These are phyloP conservation scores for Rhizoclosmatium globosum DNA, from an alignment of 192 early-diverging fungal genomes.

Conservation along the genomic window DNA sequence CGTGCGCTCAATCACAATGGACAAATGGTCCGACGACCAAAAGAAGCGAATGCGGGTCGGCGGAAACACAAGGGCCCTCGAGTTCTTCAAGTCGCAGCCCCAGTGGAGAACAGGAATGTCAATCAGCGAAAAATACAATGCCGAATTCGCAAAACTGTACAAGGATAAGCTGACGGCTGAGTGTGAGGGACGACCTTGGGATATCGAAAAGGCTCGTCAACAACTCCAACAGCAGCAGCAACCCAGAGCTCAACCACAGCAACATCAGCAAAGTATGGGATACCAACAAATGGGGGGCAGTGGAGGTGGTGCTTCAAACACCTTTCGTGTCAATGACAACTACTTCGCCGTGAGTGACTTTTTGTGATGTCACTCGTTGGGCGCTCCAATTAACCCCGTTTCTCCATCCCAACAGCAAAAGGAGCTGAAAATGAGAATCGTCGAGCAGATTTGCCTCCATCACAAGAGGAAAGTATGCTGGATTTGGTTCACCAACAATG, in stretches of 20 bases:
- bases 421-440: conserved; percentile 54
- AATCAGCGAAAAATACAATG: conserved; percentile 87
- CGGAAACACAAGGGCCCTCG: conserved; percentile 86
- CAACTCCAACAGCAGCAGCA: conserved; percentile 36
- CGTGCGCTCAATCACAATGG: conserved; percentile 99
- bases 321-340: conserved; percentile 73
- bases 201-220: conserved; percentile 19
- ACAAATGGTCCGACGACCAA: conserved; percentile 96
- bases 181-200: conserved; percentile 69
- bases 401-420: conserved; percentile 30
- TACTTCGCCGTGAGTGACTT: conserved; percentile 60
- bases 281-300: conserved; percentile 23
- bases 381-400: neutral
- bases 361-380: neutral
- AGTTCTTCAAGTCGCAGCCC: conserved; percentile 72
- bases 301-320: conserved; percentile 49
- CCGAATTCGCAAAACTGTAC: conserved; percentile 84
- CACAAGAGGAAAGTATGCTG: conserved; percentile 61
- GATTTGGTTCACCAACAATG: conserved; percentile 51
- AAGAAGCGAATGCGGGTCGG: conserved; percentile 92
- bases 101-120: conserved; percentile 79
- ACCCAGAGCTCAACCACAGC: conserved; percentile 40
- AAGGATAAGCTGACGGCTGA: conserved; percentile 87
- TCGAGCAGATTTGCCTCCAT: conserved; percentile 55
- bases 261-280: neutral